Percentiles rank a stretch among this genome's conserved stretches.
Conservation (phyloP, 2,329 filamentous ascomycete species). For the Aureobasidium sp. region DNA sequence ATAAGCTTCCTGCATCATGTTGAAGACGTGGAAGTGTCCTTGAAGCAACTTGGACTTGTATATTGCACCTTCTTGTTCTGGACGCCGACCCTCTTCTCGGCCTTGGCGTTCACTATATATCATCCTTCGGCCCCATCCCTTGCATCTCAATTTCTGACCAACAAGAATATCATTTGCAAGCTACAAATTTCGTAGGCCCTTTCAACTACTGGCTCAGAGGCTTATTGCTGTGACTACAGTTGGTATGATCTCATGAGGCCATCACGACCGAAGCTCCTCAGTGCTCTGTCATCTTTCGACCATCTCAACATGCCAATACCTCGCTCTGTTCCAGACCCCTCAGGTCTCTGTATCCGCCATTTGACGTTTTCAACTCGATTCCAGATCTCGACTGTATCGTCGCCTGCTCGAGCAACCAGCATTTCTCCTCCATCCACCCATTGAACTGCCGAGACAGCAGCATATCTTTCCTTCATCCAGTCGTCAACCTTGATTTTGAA, state of each 20-base stretch:
- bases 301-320: background rate
- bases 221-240: background rate
- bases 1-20: background rate
- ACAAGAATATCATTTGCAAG: background rate
- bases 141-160: background rate
- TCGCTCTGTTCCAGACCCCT: background rate
- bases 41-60: too few relatives aligned
- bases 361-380: background rate
- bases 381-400: background rate
- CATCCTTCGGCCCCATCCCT: background rate
- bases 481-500: background rate
- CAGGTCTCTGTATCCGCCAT: background rate
- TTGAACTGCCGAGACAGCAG: background rate
- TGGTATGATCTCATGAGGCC: background rate
- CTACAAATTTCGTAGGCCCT: background rate
- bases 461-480: background rate
- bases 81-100: background rate
- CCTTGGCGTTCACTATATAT: background rate
- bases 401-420: background rate
- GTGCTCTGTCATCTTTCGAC: background rate
- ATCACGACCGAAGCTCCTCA: background rate
- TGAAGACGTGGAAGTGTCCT: background rate
- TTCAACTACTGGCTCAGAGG: background rate
- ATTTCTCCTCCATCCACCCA: background rate
- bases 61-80: conserved; percentile 8